Base-by-base conservation (phyloP, 768 basidiomycete genomes). In the Tricholoma saponaceum region DNA sequence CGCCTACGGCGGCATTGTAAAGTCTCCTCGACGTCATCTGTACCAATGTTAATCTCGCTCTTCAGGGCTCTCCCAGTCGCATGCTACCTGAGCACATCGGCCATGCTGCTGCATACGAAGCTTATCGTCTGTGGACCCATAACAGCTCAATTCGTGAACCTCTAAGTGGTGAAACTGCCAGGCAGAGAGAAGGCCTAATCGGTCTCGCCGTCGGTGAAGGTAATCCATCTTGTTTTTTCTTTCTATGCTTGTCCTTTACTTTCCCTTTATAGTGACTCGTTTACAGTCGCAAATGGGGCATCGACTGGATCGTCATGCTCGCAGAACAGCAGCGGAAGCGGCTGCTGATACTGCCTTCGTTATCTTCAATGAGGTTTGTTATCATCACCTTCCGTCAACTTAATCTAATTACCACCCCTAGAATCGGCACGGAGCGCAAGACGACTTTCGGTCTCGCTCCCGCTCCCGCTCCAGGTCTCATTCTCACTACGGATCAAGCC, bases 51-150 rank as follows among this genome's bases (percentile, higher is more conserved):
- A 54, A 37, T 33, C 25, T 8, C 22, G 55, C 22, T 22, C 37
- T 44, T 10, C 60, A 87, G 85, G 78, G 79, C 39, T 81, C 82
- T 55, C 68, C 85, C 18, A 70, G 68, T 52, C 68, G 71, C 41
- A 74, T 89, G 71, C 68, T 75, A 5, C 84, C 88, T 0, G 64
- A 70, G 16, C 86, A 90, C 57, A 78, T 92, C 13, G 90, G 90
- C 0, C 81, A 86, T 62, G 90, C 89, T 4, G 89, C 89, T 9
- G 89, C 86, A 2, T 90, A 89, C 65, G 88, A 90, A 68, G 87
- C 88, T 0, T 85, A 86, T 68, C 78, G 87, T 13, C 79, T 79
- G 26, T 86, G 85, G 83, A 82, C 82, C 51, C 78, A 83, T 62
- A 82, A 84, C 61, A 79, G 69, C 37, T 74, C 70, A 6, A 74